Conservation (phyloP, 2,329 filamentous ascomycete species). For the Akanthomyces dipterigenus region DNA sequence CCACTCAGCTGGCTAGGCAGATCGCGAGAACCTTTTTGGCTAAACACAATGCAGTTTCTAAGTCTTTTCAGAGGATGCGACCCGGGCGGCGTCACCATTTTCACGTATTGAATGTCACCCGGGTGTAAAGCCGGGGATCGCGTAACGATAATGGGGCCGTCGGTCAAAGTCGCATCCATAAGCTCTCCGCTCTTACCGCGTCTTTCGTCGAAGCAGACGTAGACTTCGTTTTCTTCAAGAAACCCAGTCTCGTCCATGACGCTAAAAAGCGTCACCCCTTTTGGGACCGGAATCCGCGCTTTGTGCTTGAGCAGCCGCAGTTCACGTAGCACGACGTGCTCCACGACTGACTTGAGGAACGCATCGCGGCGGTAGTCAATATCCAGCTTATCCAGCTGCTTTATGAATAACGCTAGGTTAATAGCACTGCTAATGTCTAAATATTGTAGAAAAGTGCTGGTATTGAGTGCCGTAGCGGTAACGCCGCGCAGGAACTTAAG, state of each 20-base stretch:
- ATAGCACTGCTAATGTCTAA: conserved; percentile 56
- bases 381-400: conserved; percentile 47
- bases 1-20: conserved; percentile 73
- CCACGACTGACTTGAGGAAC: conserved; percentile 64
- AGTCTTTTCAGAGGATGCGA: conserved; percentile 55
- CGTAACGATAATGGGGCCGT: conserved; percentile 55
- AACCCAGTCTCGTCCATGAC: conserved; percentile 75
- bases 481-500: conserved; percentile 53
- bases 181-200: conserved; percentile 18
- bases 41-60: conserved; percentile 73
- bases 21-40: conserved; percentile 61
- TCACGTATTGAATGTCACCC: conserved; percentile 66
- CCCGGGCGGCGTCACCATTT: conserved; percentile 52
- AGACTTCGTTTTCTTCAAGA: conserved; percentile 61
- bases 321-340: conserved; percentile 63
- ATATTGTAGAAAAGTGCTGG: conserved; percentile 57
- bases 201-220: conserved; percentile 48
- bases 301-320: conserved; percentile 72
- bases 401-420: conserved; percentile 55
- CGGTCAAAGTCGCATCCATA: conserved; percentile 23
- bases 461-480: conserved; percentile 52
- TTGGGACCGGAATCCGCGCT: conserved; percentile 62
- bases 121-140: conserved; percentile 74
- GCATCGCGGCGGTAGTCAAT: conserved; percentile 60
- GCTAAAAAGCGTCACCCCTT: conserved; percentile 72